A percentile compares a stretch with the other conserved stretches of the same genome.
phyloP scores from a whole-genome alignment of 306 rosid genomes.

The Acacia melanoxylon region DNA sequence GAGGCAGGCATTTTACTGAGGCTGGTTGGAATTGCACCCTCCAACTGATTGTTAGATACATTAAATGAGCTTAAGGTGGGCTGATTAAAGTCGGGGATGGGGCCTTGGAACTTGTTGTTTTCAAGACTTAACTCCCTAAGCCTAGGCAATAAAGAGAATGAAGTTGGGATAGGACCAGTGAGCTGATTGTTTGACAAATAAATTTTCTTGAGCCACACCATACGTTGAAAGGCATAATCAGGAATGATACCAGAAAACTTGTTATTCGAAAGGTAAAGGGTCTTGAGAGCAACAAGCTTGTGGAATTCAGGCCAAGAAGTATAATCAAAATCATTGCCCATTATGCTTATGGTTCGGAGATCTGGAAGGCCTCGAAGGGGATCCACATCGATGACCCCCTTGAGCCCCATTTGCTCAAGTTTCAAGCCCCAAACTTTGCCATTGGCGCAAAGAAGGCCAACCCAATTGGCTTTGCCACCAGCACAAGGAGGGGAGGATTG shows the following conservation, averaged over 20 bases:
- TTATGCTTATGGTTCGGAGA: conserved; percentile 60
- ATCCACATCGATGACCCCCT: conserved; percentile 52
- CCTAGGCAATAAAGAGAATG: conserved; percentile 48
- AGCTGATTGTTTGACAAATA: conserved; percentile 58
- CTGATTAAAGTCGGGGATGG: conserved; percentile 51
- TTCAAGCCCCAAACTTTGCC: conserved; percentile 59
- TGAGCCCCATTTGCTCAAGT: conserved; percentile 67
- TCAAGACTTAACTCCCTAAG: conserved; percentile 59
- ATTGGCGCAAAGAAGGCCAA: conserved; percentile 46
- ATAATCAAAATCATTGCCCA: conserved; percentile 56
- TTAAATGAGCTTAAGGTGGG: conserved; percentile 33
- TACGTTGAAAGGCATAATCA: conserved; percentile 36
- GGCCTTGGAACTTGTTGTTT: conserved; percentile 61
- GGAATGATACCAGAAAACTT: conserved; percentile 59
- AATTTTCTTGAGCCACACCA: conserved; percentile 67
- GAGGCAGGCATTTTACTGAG: conserved; percentile 35
- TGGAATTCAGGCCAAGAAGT: conserved; percentile 48
- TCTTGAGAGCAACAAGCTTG: conserved; percentile 42
- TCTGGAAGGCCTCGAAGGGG: conserved; percentile 43
- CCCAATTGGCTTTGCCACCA: conserved; percentile 46
- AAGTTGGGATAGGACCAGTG: conserved; percentile 58
- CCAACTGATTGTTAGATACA: conserved; percentile 59
- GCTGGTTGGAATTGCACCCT: conserved; percentile 59
- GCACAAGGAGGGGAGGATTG: conserved; percentile 44
- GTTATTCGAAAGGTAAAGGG: conserved; percentile 55